Conservation (phyloP, 805 yeast species). For the Komagataella ulmi region DNA sequence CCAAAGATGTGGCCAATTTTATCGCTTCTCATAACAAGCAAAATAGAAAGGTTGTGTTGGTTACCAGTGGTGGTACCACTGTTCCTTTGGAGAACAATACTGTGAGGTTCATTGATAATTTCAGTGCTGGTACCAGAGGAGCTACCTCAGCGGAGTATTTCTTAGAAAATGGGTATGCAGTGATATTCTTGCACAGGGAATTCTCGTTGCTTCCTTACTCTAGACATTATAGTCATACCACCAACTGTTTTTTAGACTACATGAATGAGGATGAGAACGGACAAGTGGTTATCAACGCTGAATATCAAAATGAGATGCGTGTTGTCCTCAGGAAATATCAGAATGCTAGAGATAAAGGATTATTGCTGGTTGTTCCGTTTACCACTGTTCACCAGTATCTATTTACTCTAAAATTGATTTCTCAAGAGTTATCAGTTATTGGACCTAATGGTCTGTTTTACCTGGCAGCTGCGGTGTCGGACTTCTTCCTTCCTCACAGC, state of each 20-base stretch:
- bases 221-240: slow-evolving; percentile 77
- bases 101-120: slow-evolving; percentile 91
- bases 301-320: slow-evolving; percentile 50
- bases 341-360: slow-evolving; percentile 32
- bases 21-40: slow-evolving; percentile 36
- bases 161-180: slow-evolving; percentile 77
- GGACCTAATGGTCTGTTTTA: slow-evolving; percentile 61
- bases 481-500: slow-evolving; percentile 81
- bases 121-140: slow-evolving; percentile 96
- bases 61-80: slow-evolving; percentile 95
- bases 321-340: slow-evolving; percentile 42
- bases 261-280: slow-evolving; percentile 38
- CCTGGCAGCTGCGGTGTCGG: slow-evolving; percentile 96
- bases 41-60: slow-evolving; percentile 52
- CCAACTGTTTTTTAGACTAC: slow-evolving; percentile 77
- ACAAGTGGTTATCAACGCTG: slow-evolving; percentile 44
- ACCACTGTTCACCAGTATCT: slow-evolving; percentile 92
- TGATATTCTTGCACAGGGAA: slow-evolving; percentile 84
- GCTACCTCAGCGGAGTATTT: slow-evolving; percentile 92
- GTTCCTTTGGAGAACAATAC: slow-evolving; percentile 96
- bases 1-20: slow-evolving; percentile 44
- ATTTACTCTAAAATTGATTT: slow-evolving; percentile 63
- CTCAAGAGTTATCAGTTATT: slow-evolving; percentile 40
- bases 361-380: slow-evolving; percentile 67
- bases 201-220: slow-evolving; percentile 86